Base-by-base conservation (phyloP, 345 rosid species). In the Hibiscus tridactylites region DNA sequence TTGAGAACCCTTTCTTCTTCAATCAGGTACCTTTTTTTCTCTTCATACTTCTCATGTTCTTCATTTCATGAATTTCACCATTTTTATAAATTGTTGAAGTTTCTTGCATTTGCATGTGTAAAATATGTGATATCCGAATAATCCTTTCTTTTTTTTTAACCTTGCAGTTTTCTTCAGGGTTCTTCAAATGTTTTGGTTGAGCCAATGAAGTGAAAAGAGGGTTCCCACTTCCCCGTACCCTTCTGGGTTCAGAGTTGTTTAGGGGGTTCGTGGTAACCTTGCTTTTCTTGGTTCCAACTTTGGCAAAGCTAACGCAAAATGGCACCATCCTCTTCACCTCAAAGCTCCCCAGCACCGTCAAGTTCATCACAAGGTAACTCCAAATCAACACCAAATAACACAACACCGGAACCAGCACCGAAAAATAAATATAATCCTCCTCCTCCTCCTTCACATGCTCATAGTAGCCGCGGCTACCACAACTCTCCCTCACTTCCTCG, bases 1-100 rank as follows among this genome's bases (percentile, higher is more conserved):
- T 71, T 73, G 80, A 78, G 81, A 80, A 70, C 80, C 79, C 73
- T 67, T 77, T 65, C 77, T 72, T 68, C 76, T 76, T 83, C 53
- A 63, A 37, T 73, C 80, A 79, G 87, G 88, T 81, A 75, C 19
- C 29, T 9, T 1, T 35, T 71, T 44, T 21, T n/a, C 50, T 59
- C 50, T 35, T 19, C 13, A 49, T 56, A 17, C 3, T 33, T 31
- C 37, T 21, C 54, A 16, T 52, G 19, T 37, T 56, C 11, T 13
- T 7, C 5, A 9, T 11, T 46, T 17, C 28, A 9, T 63, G 66
- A 54, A 0, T 26, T 33, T 35, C 42, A 46, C 0, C 19, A 47
- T 11, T 58, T 3, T 24, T 21, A 46, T 5, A 3, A 57, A 9
- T 57, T 57, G 15, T 21, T 19, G 5, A 21, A 9, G 15, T 29